phyloP scores from a whole-genome alignment of 306 rosid species.

The Cotoneaster glaucophyllus region DNA sequence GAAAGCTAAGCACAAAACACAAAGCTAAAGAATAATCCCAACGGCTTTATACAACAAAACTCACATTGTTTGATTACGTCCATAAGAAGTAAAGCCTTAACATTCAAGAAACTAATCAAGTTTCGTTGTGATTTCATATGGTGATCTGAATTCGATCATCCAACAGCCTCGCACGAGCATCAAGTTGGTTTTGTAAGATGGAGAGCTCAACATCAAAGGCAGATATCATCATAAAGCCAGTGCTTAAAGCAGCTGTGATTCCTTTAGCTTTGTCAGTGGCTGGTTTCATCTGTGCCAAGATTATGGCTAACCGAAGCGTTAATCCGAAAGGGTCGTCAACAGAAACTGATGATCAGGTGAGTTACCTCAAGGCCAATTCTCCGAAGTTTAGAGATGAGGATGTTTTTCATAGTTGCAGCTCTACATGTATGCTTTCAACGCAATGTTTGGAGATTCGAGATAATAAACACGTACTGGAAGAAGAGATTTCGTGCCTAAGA shows the following conservation, averaged over 20 bases:
- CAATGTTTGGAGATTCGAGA: slow-evolving; percentile 7
- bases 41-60: not conserved
- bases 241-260: slow-evolving; percentile 59
- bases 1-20: slow-evolving; percentile 13
- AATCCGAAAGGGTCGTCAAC: slow-evolving; percentile 8
- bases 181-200: slow-evolving; percentile 20
- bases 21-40: slow-evolving; percentile 12
- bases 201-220: slow-evolving; percentile 35
- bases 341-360: not conserved
- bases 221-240: slow-evolving; percentile 30
- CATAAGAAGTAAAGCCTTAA: not conserved
- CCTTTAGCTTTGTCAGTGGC: slow-evolving; percentile 57
- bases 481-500: slow-evolving; percentile 37
- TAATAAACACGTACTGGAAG: slow-evolving; percentile 14
- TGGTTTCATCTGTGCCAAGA: slow-evolving; percentile 49
- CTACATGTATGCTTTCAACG: not conserved
- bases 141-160: not conserved
- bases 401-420: slow-evolving; percentile 17
- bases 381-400: slow-evolving; percentile 13
- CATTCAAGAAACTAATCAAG: slow-evolving; percentile 4
- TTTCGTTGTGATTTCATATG: not conserved
- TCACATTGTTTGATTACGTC: not conserved
- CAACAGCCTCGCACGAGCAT: too few relatives aligned
- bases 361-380: slow-evolving; percentile 19
- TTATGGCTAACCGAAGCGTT: slow-evolving; percentile 38